Evolutionary conservation across 2,329 filamentous ascomycete genomes (phyloP).

Genomic region (Colletotrichum eremochloae): DNA sequence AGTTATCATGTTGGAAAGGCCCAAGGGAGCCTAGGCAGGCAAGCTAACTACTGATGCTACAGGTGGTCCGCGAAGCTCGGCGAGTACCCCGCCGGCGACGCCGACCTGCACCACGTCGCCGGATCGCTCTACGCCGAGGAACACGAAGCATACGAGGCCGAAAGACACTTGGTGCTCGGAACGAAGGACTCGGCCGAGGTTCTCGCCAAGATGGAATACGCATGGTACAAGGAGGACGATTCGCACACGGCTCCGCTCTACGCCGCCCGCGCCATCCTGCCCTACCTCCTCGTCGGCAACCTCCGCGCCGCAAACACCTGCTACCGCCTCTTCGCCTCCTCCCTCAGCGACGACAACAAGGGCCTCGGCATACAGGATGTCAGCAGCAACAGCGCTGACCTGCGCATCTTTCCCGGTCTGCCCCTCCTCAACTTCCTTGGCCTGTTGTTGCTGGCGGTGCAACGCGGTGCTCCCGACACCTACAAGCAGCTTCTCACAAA

Average conservation of each 20-base stretch:
- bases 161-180: conserved; percentile 88
- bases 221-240: conserved; percentile 92
- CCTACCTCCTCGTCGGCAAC: conserved; percentile 92
- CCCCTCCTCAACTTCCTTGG: conserved; percentile 97
- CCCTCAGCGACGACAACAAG: conserved; percentile 57
- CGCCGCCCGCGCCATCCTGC: conserved; percentile 86
- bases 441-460: conserved; percentile 84
- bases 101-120: conserved; percentile 92
- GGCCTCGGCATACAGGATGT: conserved; percentile 84
- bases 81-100: conserved; percentile 90
- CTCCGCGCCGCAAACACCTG: conserved; percentile 88
- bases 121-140: conserved; percentile 93
- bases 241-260: conserved; percentile 90
- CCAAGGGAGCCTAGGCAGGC: no score
- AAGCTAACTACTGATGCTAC: conserved; percentile 23
- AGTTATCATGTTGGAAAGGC: conserved; percentile 47
- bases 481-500: conserved; percentile 87
- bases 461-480: conserved; percentile 81
- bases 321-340: conserved; percentile 72
- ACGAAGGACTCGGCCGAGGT: conserved; percentile 89
- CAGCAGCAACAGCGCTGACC: conserved; percentile 78
- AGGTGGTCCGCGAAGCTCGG: conserved; percentile 90
- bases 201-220: conserved; percentile 87
- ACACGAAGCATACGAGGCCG: conserved; percentile 92
- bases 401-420: conserved; percentile 87